Evolutionary conservation across 306 rosid species (phyloP).

Genomic region (Quercus suber): DNA sequence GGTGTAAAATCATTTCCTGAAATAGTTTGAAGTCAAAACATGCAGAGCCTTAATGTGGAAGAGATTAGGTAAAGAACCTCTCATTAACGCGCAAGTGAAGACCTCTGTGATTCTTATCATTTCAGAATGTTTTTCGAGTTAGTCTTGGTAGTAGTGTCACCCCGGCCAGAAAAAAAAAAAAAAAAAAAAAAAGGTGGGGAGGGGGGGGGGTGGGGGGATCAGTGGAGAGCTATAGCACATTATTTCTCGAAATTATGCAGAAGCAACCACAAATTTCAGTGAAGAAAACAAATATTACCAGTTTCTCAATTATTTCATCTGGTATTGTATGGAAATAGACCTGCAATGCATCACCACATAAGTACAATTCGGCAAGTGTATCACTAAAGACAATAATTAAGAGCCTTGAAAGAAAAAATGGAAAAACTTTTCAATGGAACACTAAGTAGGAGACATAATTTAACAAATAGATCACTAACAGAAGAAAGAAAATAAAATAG

Average conservation of each 20-base stretch:
- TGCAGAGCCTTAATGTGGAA: too few relatives aligned
- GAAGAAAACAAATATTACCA: constrained; percentile 52
- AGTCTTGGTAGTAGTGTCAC: too few relatives aligned
- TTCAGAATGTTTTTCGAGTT: too few relatives aligned
- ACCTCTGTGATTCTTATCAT: too few relatives aligned
- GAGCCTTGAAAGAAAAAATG: neutral
- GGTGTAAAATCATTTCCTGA: too few relatives aligned
- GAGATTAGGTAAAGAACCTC: too few relatives aligned
- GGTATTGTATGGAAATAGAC: constrained; percentile 88
- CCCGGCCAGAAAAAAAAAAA: too few relatives aligned
- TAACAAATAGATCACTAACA: neutral
- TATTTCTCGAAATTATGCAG: constrained; percentile 1
- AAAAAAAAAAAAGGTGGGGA: too few relatives aligned
- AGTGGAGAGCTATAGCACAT: neutral
- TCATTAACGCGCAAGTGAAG: too few relatives aligned
- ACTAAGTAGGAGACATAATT: neutral
- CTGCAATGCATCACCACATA: constrained; percentile 46
- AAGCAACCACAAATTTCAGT: constrained; percentile 7
- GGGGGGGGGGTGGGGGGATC: neutral
- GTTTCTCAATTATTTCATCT: constrained; percentile 69
- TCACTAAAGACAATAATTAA: neutral
- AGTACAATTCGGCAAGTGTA: constrained; percentile 15
- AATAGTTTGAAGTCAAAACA: too few relatives aligned
- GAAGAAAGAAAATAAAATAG: neutral
- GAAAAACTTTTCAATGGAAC: neutral